These are phyloP conservation scores for Chlamydomonas reinhardtii DNA, from an alignment of 163 green algal genomes.

Conservation along the genomic window DNA sequence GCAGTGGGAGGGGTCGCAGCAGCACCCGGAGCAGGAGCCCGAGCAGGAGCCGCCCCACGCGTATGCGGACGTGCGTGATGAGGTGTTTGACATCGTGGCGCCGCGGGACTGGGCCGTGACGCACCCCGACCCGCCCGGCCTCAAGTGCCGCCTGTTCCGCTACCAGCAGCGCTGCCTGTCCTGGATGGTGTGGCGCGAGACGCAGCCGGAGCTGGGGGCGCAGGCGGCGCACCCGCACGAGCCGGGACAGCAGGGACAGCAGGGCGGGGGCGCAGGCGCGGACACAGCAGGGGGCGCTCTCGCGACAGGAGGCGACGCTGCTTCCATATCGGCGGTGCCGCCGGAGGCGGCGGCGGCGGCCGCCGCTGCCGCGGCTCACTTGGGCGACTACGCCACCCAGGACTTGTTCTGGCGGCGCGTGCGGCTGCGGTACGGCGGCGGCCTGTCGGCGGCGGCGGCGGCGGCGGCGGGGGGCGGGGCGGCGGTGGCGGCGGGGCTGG, in stretches of 20 bases:
- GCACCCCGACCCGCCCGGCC: constrained; percentile 32
- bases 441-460: too few species aligned
- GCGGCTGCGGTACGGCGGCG: neutral
- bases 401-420: constrained; percentile 30
- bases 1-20: neutral
- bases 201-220: constrained; percentile 18
- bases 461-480: too few species aligned
- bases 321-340: neutral
- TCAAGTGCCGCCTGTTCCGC: constrained; percentile 56
- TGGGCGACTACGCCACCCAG: constrained; percentile 32
- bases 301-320: too few species aligned
- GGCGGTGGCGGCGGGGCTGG: too few species aligned
- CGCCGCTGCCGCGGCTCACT: constrained; percentile 2
- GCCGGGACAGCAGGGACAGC: neutral
- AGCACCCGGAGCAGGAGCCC: neutral
- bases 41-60: neutral
- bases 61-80: constrained; percentile 43
- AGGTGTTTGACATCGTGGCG: constrained; percentile 53
- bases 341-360: neutral
- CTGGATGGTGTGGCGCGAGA: constrained; percentile 70
- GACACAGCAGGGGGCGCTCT: neutral
- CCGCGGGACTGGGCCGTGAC: constrained; percentile 36
- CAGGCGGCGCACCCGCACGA: neutral
- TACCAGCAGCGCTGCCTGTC: constrained; percentile 65
- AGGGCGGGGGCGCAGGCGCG: constrained; percentile 1